Percentiles rank a stretch among this genome's conserved stretches.
Evolutionary conservation across 2,329 filamentous ascomycete genomes (phyloP).

Genomic region (Ceratocystis colombiana): DNA sequence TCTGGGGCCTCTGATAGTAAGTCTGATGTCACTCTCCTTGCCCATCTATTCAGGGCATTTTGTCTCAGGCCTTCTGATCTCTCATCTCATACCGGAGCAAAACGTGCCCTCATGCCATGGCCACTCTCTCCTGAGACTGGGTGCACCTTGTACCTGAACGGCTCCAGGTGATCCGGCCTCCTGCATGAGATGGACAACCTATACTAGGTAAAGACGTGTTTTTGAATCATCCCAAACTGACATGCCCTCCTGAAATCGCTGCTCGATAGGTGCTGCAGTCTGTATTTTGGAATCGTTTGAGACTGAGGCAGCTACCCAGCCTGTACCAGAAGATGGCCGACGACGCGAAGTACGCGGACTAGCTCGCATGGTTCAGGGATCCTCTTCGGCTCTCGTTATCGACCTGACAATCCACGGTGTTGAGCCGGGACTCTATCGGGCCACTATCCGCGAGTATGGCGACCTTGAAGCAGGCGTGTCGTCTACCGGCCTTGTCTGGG

Average conservation of each 20-base stretch:
- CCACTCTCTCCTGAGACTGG: not conserved
- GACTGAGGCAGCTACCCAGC: constrained; percentile 44
- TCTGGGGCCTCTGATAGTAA: constrained; percentile 75
- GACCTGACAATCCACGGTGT: constrained; percentile 82
- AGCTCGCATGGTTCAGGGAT: constrained; percentile 87
- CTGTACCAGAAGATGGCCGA: constrained; percentile 33
- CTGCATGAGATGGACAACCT: constrained; percentile 1
- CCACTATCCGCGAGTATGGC: constrained; percentile 74
- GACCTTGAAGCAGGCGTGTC: constrained; percentile 76
- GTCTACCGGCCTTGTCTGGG: constrained; percentile 76
- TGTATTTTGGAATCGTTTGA: constrained; percentile 83
- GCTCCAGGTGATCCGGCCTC: constrained; percentile 14
- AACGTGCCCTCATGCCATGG: not conserved
- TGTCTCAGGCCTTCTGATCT: constrained; percentile 1
- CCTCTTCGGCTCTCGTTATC: constrained; percentile 64
- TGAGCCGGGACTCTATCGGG: constrained; percentile 67
- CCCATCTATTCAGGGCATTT: not conserved
- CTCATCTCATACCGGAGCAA: constrained; percentile 9
- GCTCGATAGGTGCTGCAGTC: constrained; percentile 60
- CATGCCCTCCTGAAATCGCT: not conserved
- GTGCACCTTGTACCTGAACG: constrained; percentile 1
- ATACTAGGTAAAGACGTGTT: not conserved
- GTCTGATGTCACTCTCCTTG: constrained; percentile 5
- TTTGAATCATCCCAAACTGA: constrained; percentile 8
- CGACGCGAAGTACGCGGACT: constrained; percentile 65